Conservation (phyloP, 1,284 basidiomycete species). For the Papiliotrema nemorosa region DNA sequence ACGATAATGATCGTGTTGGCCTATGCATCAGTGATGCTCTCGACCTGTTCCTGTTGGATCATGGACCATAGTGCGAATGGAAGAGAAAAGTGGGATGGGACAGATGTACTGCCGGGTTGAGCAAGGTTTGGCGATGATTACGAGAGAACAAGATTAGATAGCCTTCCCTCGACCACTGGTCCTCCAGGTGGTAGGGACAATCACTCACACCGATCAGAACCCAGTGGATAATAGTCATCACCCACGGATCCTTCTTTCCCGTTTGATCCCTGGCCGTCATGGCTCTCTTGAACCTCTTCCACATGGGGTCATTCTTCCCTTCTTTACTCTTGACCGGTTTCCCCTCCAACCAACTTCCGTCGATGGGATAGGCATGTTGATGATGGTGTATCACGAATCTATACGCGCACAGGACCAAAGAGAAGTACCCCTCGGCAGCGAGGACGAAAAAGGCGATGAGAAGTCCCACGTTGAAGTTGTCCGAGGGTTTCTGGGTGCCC, state of each 20-base stretch:
- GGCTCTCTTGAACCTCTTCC: conserved; percentile 8
- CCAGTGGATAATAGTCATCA: conserved; percentile 22
- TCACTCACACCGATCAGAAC: conserved; percentile 14
- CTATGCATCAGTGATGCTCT: background rate
- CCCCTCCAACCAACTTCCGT: conserved; percentile 18
- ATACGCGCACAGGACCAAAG: conserved; percentile 21
- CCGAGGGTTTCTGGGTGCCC: conserved; percentile 2
- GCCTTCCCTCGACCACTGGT: no score
- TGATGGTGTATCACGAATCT: conserved; percentile 20
- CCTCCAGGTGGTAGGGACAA: no score
- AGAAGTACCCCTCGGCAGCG: conserved; percentile 34
- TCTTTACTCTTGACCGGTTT: background rate
- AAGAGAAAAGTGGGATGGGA: no score
- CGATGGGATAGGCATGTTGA: conserved; percentile 15
- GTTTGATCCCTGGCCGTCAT: conserved; percentile 11
- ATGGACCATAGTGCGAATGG: no score
- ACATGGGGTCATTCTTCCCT: conserved; percentile 7
- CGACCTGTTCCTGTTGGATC: no score
- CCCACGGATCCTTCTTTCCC: conserved; percentile 19
- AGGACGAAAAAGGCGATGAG: background rate
- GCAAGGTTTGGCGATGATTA: no score
- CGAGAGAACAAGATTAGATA: no score
- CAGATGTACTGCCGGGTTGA: no score
- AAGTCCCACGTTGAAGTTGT: background rate
- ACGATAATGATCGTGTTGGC: conserved; percentile 31